A percentile compares a stretch with the other conserved stretches of the same genome.
Conservation (phyloP, 1,284 basidiomycete species). For the Microbotryum silenes-acaulis region DNA sequence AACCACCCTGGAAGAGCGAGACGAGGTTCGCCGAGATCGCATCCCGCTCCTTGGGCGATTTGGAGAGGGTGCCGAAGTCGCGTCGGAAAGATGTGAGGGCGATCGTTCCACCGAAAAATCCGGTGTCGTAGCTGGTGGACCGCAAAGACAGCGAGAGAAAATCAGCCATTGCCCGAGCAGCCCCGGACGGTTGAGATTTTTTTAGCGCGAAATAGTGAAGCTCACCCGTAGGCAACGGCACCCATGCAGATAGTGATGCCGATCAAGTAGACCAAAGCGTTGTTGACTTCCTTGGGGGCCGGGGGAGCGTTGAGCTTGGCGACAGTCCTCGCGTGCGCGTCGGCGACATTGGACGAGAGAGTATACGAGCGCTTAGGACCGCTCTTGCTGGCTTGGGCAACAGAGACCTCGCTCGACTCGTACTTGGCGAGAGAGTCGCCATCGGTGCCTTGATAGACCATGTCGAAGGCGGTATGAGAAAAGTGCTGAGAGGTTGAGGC, state of each 20-base stretch:
- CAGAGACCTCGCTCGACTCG: neutral
- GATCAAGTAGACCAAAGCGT: conserved; percentile 2
- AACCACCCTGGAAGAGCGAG: conserved; percentile 43
- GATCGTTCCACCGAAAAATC: conserved; percentile 47
- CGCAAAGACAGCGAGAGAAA: too few relatives aligned
- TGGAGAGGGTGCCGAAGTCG: conserved; percentile 44
- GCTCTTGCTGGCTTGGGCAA: neutral
- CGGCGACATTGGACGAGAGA: conserved; percentile 3
- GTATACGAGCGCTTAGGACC: neutral
- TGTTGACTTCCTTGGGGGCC: neutral
- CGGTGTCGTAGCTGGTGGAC: conserved; percentile 44
- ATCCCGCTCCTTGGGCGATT: conserved; percentile 40
- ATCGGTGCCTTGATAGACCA: too few relatives aligned
- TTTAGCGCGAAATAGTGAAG: too few relatives aligned
- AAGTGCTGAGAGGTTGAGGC: too few relatives aligned
- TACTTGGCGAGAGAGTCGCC: neutral
- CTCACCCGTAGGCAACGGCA: conserved; percentile 6
- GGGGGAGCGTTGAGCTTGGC: conserved; percentile 1
- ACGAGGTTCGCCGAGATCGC: conserved; percentile 44
- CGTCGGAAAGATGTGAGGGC: conserved; percentile 46
- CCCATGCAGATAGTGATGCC: conserved; percentile 7
- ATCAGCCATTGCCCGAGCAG: too few relatives aligned
- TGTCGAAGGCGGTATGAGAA: too few relatives aligned
- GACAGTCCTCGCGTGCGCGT: conserved; percentile 7
- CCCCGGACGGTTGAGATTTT: too few relatives aligned